These are phyloP conservation scores for Neolentinus lepideus DNA, from an alignment of 1,284 basidiomycete species.

Conservation along the genomic window DNA sequence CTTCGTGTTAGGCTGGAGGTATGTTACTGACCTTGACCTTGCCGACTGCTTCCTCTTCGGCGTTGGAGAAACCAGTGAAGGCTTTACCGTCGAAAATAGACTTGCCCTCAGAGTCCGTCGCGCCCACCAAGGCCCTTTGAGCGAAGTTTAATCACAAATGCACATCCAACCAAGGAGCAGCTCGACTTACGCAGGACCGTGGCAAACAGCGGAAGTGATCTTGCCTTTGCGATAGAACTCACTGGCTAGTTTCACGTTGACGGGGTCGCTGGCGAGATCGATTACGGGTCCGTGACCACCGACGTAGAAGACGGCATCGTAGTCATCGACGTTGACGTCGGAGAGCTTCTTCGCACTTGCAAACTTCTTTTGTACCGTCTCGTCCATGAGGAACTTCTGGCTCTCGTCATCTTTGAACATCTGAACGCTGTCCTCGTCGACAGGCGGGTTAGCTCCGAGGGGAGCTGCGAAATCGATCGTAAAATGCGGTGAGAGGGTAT, in stretches of 20 bases:
- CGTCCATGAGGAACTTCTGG: slow-evolving; percentile 58
- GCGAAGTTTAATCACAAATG: too few relatives aligned
- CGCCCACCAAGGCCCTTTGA: slow-evolving; percentile 43
- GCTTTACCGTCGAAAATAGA: slow-evolving; percentile 57
- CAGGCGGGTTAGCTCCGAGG: slow-evolving; percentile 63
- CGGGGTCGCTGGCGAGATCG: slow-evolving; percentile 53
- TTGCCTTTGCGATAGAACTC: slow-evolving; percentile 60
- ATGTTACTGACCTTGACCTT: slow-evolving; percentile 27
- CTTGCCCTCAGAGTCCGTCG: slow-evolving; percentile 44
- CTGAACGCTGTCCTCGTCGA: slow-evolving; percentile 57
- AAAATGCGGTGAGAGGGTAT: slow-evolving; percentile 49
- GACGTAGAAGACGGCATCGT: slow-evolving; percentile 72
- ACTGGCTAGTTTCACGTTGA: slow-evolving; percentile 52
- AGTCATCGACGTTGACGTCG: slow-evolving; percentile 53
- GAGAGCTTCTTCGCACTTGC: slow-evolving; percentile 54
- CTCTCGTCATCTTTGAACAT: slow-evolving; percentile 56
- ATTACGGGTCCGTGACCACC: slow-evolving; percentile 73
- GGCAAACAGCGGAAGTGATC: slow-evolving; percentile 65
- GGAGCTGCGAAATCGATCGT: slow-evolving; percentile 69
- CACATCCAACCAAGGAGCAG: background rate
- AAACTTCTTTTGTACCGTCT: slow-evolving; percentile 49
- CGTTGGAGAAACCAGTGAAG: slow-evolving; percentile 67
- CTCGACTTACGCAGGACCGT: slow-evolving; percentile 49
- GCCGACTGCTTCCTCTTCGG: slow-evolving; percentile 50
- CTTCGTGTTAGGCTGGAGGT: background rate